Evolutionary conservation across 2,329 filamentous ascomycete genomes (phyloP), one percentile per base, ranked within the genome.

Genomic region (Blastomyces gilchristii): DNA sequence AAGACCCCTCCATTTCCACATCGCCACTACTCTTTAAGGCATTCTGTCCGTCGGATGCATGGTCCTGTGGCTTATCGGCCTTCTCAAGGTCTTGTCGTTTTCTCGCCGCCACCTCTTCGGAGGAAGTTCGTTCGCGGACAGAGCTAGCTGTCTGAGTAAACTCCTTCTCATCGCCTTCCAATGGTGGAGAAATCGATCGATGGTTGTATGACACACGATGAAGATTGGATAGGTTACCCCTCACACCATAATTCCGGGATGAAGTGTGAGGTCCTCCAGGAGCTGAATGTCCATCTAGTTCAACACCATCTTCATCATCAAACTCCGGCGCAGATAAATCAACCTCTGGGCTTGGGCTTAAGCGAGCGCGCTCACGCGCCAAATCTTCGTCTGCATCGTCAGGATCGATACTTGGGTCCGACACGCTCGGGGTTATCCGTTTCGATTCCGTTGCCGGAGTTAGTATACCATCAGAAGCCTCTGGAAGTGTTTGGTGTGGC

Each of bases 131-230:
- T 76, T 82, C 80, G 64, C 85, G 90, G 69, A 97, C 84, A 58
- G 88, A 90, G 68, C 91, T 90, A 18, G 94, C 94, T 1, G 92
- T 97, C 77, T 96, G 90, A 7, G 93, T 97, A 72, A 99, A 99
- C 76, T 97, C 94, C 28, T 66, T 66, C 60, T 67, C 67, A 43
- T 68, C 66, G 6, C 66, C 66, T 56, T 67, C 67, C 31, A 68
- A 50, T 12, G 66, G 66, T 37, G 66, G 67, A 43, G 66, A 67
- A 16, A 65, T 64, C 34, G 65, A 62, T 39, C 89, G 86, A 65
- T 86, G 82, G 65, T 84, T 85, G 69, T 87, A 83, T 66, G 78
- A 74, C 39, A 77, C 63, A 60, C 89, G 86, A 65, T 85, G 82
- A 59, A 72, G 71, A 53, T 77, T 77, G 53, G 79, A 22, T 61